Evolutionary conservation across 495 filamentous ascomycete genomes (phyloP), one percentile per base, ranked within the genome.

Genomic region (Astrothelium macrocarpum): DNA sequence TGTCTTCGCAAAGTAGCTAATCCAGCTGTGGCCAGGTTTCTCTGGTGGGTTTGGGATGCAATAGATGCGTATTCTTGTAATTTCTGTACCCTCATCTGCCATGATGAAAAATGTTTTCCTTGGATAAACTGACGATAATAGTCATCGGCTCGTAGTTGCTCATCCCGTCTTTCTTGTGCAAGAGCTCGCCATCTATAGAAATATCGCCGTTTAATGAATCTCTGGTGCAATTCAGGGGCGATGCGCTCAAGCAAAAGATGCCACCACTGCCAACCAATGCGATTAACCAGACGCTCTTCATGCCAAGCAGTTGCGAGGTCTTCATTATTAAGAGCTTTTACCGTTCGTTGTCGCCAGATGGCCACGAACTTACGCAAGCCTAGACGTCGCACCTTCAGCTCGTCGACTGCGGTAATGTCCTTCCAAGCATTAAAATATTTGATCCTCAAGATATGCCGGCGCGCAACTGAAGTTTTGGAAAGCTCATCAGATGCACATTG

Each of bases 401-500:
- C 78, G 67, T 90, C 88, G 49, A 88, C 83, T 7, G 79, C 80
- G 12, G 89, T 91, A 56, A 90, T 85, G 49, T 84, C 84, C 36
- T 84, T 80, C 89, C 89, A 94, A 2, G 85, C 85, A 67, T 85
- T 84, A 71, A 92, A 94, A 68, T 86, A 90, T 62, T 85, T 86
- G 62, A 84, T 81, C 65, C 85, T 77, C 14, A 92, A 74, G 28
- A 92, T 81, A 72, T 89, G 88, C 65, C 81, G 75, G 62, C 87
- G 81, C 28, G 87, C 89, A 59, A 81, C 76, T 25, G 79, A 78
- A 2, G 85, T 86, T 42, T 75, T 78, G 63, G 80, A 75, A 20
- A 82, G 77, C 66, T 87, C 81, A 56, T 90, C 86, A 7, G 77
- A 78, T 42, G 84, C 77, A 20, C 80, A 75, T 59, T 84, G 81